These are phyloP conservation scores for Saturnispora saitoi DNA, from an alignment of 805 yeast species.

Conservation along the genomic window DNA sequence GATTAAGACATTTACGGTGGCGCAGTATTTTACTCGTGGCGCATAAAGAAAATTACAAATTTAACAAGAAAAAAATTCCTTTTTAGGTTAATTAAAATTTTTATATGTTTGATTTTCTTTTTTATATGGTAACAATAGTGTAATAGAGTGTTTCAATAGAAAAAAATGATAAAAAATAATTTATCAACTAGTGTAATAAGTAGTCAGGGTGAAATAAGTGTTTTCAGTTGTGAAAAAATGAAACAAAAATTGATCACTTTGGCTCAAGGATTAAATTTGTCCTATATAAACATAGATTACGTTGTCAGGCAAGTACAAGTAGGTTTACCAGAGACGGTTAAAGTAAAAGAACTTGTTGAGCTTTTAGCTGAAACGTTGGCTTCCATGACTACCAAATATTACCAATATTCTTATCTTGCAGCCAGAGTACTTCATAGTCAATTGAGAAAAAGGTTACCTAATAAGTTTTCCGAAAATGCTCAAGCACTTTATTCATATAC, in stretches of 20 bases:
- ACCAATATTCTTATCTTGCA: conserved; percentile 86
- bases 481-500: conserved; percentile 42
- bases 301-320: conserved; percentile 38
- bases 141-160: not conserved
- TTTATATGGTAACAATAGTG: not conserved
- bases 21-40: conserved; percentile 16
- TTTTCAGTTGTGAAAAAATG: conserved; percentile 12
- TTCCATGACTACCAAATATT: conserved; percentile 87
- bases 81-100: conserved; percentile 1
- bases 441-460: conserved; percentile 76
- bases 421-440: conserved; percentile 83
- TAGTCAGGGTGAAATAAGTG: not conserved
- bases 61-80: not conserved
- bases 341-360: conserved; percentile 32
- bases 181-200: not conserved
- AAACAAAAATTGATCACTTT: conserved; percentile 9
- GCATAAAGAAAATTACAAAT: not conserved
- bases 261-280: conserved; percentile 31
- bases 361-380: conserved; percentile 90
- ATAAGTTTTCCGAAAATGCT: conserved; percentile 66
- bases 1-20: conserved; percentile 68
- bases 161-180: not conserved
- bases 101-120: not conserved
- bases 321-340: conserved; percentile 43
- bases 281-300: conserved; percentile 37